A percentile compares a stretch with the other conserved stretches of the same genome.
phyloP scores from a whole-genome alignment of 805 yeast genomes.

The Saccharomycopsis schoenii region DNA sequence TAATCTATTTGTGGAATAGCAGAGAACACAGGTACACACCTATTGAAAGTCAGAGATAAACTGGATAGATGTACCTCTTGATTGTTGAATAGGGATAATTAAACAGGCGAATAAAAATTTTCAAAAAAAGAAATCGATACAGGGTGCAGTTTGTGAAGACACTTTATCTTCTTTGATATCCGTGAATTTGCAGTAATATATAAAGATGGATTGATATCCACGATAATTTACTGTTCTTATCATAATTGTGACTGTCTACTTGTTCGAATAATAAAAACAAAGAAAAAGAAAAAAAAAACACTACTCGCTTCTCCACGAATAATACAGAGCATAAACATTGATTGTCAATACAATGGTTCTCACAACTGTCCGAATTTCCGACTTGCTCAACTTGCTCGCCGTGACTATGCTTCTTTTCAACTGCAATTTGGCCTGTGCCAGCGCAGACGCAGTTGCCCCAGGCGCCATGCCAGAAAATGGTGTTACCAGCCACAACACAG shows the following conservation, averaged over 20 bases:
- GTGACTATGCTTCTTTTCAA: not conserved
- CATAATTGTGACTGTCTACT: too few relatives aligned
- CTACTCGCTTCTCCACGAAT: too few relatives aligned
- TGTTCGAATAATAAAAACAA: too few relatives aligned
- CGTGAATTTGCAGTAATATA: not conserved
- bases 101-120: not conserved
- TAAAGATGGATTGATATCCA: not conserved
- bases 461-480: not conserved
- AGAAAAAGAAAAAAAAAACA: too few relatives aligned
- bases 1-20: not conserved
- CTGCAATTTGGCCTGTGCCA: not conserved
- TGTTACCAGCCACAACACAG: not conserved
- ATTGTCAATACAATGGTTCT: not conserved
- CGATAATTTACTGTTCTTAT: not conserved
- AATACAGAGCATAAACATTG: too few relatives aligned
- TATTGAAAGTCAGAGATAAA: not conserved
- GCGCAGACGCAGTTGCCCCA: too few relatives aligned
- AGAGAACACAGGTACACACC: too few relatives aligned
- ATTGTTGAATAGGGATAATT: not conserved
- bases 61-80: not conserved
- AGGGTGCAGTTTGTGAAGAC: not conserved
- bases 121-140: not conserved
- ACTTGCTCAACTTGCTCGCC: not conserved
- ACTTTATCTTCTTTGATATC: not conserved
- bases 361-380: not conserved